Evolutionary conservation across 768 basidiomycete genomes (phyloP).

Genomic region (Tulasnella sp.): DNA sequence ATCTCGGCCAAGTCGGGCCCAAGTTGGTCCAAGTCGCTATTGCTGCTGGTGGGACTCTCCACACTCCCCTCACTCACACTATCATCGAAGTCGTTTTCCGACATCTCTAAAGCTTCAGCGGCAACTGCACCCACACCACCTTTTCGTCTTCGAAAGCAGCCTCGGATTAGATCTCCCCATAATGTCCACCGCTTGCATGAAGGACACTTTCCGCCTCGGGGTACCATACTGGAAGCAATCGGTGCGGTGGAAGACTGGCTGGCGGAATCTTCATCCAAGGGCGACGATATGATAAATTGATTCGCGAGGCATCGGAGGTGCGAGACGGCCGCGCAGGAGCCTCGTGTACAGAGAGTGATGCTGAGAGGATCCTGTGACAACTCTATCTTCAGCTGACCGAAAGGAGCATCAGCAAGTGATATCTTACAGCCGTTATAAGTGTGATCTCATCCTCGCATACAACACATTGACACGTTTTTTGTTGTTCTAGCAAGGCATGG

Average conservation of each 20-base stretch:
- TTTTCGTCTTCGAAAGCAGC: slow-evolving; percentile 36
- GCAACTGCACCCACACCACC: slow-evolving; percentile 8
- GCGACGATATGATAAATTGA: slow-evolving; percentile 31
- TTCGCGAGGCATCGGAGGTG: slow-evolving; percentile 49
- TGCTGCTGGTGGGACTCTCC: background rate
- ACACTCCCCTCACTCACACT: background rate
- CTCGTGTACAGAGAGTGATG: slow-evolving; percentile 42
- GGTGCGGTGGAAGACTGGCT: slow-evolving; percentile 3
- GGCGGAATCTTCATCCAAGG: slow-evolving; percentile 19
- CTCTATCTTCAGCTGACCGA: background rate
- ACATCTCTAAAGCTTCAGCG: slow-evolving; percentile 9
- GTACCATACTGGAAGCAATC: slow-evolving; percentile 32
- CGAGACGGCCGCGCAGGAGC: slow-evolving; percentile 39
- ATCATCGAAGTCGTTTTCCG: slow-evolving; percentile 7
- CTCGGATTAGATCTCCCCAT: slow-evolving; percentile 60
- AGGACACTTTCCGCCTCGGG: slow-evolving; percentile 50
- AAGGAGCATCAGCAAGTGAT: slow-evolving; percentile 1
- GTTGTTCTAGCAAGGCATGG: background rate
- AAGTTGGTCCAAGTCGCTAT: background rate
- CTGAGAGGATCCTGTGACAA: slow-evolving; percentile 40
- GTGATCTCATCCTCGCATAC: slow-evolving; percentile 34
- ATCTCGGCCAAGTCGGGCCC: background rate
- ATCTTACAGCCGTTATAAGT: slow-evolving; percentile 34
- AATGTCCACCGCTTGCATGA: slow-evolving; percentile 44
- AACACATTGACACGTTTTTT: slow-evolving; percentile 8